Percentiles rank a stretch among this genome's conserved stretches.
phyloP scores from a whole-genome alignment of 768 basidiomycete genomes.

The Phaeotremella fagi region DNA sequence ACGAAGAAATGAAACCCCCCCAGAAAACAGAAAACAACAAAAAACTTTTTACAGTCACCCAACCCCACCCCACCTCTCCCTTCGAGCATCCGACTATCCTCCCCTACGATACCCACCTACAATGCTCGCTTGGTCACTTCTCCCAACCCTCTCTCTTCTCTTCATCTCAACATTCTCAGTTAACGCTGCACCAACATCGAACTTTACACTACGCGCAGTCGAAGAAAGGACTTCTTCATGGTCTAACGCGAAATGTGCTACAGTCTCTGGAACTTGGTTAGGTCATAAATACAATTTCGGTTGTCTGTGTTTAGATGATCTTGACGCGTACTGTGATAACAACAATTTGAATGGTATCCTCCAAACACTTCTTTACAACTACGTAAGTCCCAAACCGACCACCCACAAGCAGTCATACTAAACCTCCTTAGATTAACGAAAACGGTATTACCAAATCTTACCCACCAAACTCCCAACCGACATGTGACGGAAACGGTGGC shows the following conservation, averaged over 20 bases:
- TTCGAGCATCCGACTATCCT: background rate
- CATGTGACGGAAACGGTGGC: constrained; percentile 37
- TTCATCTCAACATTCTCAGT: background rate
- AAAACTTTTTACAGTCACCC: background rate
- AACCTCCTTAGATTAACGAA: constrained; percentile 7
- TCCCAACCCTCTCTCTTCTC: background rate
- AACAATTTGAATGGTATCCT: constrained; percentile 21
- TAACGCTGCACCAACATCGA: background rate
- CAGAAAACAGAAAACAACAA: background rate
- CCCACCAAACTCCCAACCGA: constrained; percentile 39
- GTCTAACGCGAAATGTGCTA: constrained; percentile 20
- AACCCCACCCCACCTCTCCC: background rate
- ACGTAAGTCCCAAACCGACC: constrained; percentile 18
- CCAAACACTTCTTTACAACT: constrained; percentile 15
- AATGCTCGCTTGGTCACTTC: background rate
- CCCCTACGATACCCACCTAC: background rate
- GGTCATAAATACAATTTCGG: constrained; percentile 32
- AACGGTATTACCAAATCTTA: constrained; percentile 15
- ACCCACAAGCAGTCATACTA: background rate
- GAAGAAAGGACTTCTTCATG: background rate
- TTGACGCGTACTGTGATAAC: constrained; percentile 28
- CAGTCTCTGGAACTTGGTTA: constrained; percentile 19
- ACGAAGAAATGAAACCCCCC: too few relatives aligned
- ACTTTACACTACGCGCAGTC: background rate
- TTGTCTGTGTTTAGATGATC: constrained; percentile 36